Evolutionary conservation across 345 rosid species (phyloP).

Genomic region (Gossypium ekmanianum): DNA sequence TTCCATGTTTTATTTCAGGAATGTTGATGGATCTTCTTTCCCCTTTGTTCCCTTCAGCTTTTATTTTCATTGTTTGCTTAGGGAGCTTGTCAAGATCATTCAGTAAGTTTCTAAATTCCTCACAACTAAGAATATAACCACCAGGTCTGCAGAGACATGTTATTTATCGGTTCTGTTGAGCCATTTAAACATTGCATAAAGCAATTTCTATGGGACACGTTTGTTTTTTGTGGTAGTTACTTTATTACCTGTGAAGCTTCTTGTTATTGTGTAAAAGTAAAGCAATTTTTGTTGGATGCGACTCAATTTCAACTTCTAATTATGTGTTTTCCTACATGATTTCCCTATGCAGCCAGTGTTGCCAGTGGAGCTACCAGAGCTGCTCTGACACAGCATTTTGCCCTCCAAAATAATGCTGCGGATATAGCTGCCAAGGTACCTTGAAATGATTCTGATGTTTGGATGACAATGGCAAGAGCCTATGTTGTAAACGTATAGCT

Average conservation of each 20-base stretch:
- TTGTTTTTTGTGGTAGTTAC: background rate
- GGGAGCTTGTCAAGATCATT: conserved; percentile 94
- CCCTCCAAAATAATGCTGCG: conserved; percentile 92
- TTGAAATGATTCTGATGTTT: conserved; percentile 15
- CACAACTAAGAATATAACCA: background rate
- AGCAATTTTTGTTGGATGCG: background rate
- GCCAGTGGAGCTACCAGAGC: conserved; percentile 99
- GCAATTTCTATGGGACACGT: background rate
- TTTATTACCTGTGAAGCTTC: background rate
- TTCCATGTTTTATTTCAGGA: conserved; percentile 52
- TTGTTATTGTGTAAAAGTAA: background rate
- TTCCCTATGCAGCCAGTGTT: conserved; percentile 64
- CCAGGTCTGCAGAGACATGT: background rate
- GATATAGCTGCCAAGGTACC: conserved; percentile 90
- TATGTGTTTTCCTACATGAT: background rate
- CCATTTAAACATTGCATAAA: background rate
- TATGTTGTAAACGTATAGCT: background rate
- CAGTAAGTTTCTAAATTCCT: conserved; percentile 48
- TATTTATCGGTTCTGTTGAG: background rate
- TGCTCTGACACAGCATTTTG: conserved; percentile 94
- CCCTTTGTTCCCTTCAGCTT: conserved; percentile 86
- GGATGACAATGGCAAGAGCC: conserved; percentile 1
- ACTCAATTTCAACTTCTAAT: conserved; percentile 8
- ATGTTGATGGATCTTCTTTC: conserved; percentile 97
- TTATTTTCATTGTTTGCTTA: conserved; percentile 81